Conservation (phyloP, 331 rosid species). For the Pyrus hybrid region DNA sequence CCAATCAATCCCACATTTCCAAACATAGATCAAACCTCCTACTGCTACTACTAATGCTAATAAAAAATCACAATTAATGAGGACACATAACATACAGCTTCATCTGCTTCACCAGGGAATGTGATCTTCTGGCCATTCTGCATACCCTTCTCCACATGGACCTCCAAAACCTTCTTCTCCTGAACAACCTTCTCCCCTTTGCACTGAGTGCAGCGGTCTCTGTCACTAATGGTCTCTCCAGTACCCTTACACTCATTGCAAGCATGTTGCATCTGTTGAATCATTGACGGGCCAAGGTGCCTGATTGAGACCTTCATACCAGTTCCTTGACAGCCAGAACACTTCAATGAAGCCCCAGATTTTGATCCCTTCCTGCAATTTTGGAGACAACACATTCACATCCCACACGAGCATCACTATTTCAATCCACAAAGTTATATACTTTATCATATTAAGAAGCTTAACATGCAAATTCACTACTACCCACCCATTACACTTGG, state of each 20-base stretch:
- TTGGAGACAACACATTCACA: background rate
- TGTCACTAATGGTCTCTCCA: constrained; percentile 70
- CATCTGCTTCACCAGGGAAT: constrained; percentile 93
- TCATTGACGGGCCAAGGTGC: constrained; percentile 73
- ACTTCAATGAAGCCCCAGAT: constrained; percentile 64
- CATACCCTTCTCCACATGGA: constrained; percentile 86
- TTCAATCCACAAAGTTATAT: background rate
- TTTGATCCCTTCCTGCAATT: constrained; percentile 69
- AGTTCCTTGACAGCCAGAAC: constrained; percentile 74
- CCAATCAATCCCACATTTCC: constrained; percentile 5
- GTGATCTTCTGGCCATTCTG: constrained; percentile 75
- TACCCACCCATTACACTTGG: constrained; percentile 77
- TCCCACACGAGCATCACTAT: background rate
- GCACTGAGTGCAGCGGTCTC: constrained; percentile 66
- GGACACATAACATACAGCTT: constrained; percentile 37
- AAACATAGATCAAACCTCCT: too few species aligned
- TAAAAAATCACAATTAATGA: background rate
- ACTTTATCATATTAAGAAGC: background rate
- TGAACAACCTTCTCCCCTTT: constrained; percentile 82
- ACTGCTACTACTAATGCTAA: background rate
- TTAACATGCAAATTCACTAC: background rate
- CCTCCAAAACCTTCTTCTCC: constrained; percentile 78
- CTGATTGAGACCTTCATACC: constrained; percentile 84
- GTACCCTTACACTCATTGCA: constrained; percentile 92
- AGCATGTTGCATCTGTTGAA: constrained; percentile 84